Conservation (phyloP, 2,329 filamentous ascomycete species). For the Pleurostoma richardsiae region DNA sequence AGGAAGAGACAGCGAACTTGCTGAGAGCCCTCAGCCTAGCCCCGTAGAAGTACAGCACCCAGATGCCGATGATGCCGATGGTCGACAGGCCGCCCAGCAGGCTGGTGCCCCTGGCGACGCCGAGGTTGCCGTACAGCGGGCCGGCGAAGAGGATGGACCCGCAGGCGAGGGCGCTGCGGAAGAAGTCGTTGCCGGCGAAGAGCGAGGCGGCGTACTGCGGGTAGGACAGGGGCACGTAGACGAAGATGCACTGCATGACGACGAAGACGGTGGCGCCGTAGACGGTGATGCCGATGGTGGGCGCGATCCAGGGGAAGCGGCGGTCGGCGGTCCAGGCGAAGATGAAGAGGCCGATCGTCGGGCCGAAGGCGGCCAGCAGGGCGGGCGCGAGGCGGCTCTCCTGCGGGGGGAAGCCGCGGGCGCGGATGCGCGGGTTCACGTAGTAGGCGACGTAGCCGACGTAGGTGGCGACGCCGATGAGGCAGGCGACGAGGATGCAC, state of each 20-base stretch:
- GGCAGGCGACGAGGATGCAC: conserved; percentile 51
- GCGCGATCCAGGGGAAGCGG: conserved; percentile 48
- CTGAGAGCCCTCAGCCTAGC: conserved; percentile 48
- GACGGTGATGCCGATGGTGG: conserved; percentile 51
- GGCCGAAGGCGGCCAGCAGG: conserved; percentile 44
- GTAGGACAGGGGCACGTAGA: conserved; percentile 53
- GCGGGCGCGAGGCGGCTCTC: conserved; percentile 53
- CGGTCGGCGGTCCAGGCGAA: conserved; percentile 53
- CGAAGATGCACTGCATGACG: conserved; percentile 55
- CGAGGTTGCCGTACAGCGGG: conserved; percentile 54
- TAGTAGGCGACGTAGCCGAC: conserved; percentile 45
- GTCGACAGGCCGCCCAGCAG: conserved; percentile 51
- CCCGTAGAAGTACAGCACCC: conserved; percentile 52
- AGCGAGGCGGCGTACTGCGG: conserved; percentile 52
- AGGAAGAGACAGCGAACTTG: conserved; percentile 44
- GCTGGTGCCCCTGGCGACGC: conserved; percentile 51
- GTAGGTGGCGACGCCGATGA: conserved; percentile 46
- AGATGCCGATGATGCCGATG: conserved; percentile 54
- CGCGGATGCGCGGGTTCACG: conserved; percentile 43
- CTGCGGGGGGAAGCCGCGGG: conserved; percentile 42
- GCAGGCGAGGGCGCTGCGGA: conserved; percentile 52
- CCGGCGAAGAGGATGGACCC: conserved; percentile 55
- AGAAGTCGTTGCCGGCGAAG: conserved; percentile 58
- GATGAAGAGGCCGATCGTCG: conserved; percentile 55
- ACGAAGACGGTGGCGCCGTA: conserved; percentile 48